Conservation (phyloP, 2,329 filamentous ascomycete species). For the Monosporascus sp. region DNA sequence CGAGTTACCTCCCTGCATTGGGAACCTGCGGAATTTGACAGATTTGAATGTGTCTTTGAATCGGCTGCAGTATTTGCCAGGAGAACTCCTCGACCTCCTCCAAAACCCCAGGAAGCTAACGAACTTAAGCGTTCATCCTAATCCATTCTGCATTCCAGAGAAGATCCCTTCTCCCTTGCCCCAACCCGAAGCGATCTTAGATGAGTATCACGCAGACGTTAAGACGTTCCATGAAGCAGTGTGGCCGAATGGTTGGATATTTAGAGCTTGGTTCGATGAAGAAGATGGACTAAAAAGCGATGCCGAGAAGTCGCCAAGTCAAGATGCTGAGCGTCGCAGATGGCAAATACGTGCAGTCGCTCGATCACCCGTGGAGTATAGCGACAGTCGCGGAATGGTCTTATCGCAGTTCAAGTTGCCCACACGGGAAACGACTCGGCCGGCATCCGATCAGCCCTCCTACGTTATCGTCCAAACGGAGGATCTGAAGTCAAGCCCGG, state of each 20-base stretch:
- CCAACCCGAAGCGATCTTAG: conserved; percentile 1
- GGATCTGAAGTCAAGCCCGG: conserved; percentile 11
- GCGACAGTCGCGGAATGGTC: conserved; percentile 21
- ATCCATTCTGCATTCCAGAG: conserved; percentile 50
- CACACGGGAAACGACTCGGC: background rate
- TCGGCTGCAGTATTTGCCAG: conserved; percentile 53
- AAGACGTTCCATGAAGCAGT: background rate
- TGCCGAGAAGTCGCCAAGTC: background rate
- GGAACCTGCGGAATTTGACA: conserved; percentile 50
- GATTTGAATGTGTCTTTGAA: conserved; percentile 65
- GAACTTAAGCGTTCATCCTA: conserved; percentile 54
- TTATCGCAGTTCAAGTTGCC: conserved; percentile 24
- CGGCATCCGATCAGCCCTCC: background rate
- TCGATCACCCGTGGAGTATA: conserved; percentile 26
- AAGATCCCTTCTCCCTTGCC: conserved; percentile 3
- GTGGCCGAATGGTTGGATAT: background rate
- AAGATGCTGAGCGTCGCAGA: background rate
- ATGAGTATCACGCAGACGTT: background rate
- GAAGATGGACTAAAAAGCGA: background rate
- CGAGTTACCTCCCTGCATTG: conserved; percentile 56
- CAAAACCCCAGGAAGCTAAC: conserved; percentile 37
- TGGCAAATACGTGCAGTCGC: conserved; percentile 18
- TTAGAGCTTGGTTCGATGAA: conserved; percentile 12
- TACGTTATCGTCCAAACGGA: conserved; percentile 15
- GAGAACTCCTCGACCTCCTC: conserved; percentile 56